Conservation (phyloP, 352 stramenopile species). For the Pythium plurisporium region DNA sequence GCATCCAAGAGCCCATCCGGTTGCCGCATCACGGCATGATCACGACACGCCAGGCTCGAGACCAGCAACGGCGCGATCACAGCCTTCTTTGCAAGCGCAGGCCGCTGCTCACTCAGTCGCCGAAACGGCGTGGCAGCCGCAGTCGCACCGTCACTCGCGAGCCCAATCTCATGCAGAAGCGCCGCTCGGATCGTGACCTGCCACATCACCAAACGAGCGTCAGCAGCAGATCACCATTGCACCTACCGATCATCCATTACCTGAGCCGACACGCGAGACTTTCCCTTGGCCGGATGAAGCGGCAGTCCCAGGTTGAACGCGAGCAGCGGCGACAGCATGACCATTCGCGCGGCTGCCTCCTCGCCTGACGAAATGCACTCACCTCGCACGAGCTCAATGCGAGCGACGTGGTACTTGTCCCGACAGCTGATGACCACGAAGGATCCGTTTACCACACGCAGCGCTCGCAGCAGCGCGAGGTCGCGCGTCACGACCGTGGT, state of each 20-base stretch:
- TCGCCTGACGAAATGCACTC: neutral
- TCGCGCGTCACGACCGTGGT: slow-evolving; percentile 11
- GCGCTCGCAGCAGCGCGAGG: slow-evolving; percentile 8
- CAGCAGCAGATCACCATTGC: neutral
- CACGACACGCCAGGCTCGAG: slow-evolving; percentile 54
- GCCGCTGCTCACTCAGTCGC: slow-evolving; percentile 49
- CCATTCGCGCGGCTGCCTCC: neutral
- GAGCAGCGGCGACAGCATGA: slow-evolving; percentile 62
- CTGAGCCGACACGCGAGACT: slow-evolving; percentile 19
- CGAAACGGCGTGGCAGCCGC: slow-evolving; percentile 26
- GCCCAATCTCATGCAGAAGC: slow-evolving; percentile 42
- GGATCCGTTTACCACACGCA: slow-evolving; percentile 21
- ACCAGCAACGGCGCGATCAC: slow-evolving; percentile 61
- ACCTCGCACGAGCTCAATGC: slow-evolving; percentile 3
- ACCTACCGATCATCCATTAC: slow-evolving; percentile 17
- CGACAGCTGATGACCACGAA: slow-evolving; percentile 12
- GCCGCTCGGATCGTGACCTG: slow-evolving; percentile 39
- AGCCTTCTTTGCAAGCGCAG: slow-evolving; percentile 43
- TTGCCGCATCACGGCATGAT: slow-evolving; percentile 53
- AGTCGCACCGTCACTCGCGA: slow-evolving; percentile 15
- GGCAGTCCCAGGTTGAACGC: slow-evolving; percentile 72
- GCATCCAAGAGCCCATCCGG: slow-evolving; percentile 51
- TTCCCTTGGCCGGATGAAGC: slow-evolving; percentile 29
- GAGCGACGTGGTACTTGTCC: slow-evolving; percentile 11
- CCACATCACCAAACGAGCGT: neutral